A percentile compares a stretch with the other conserved stretches of the same genome.
phyloP scores from a whole-genome alignment of 1,284 basidiomycete genomes.

The Austroboletus niveus region DNA sequence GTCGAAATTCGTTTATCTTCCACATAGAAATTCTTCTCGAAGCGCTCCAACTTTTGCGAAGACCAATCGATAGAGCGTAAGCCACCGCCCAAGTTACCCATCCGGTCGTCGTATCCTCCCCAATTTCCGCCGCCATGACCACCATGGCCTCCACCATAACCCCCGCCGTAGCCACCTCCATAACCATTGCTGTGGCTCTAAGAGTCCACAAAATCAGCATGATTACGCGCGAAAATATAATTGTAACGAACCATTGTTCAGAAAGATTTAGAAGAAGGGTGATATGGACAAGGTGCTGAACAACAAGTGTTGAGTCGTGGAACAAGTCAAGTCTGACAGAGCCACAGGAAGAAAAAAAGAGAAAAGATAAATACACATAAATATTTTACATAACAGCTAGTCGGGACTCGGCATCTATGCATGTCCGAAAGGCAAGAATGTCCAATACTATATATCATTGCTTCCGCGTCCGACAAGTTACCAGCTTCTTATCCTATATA shows the following conservation, averaged over 20 bases:
- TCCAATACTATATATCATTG: too few species aligned
- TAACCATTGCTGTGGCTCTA: slow-evolving; percentile 40
- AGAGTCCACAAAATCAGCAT: slow-evolving; percentile 9
- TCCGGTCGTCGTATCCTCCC: slow-evolving; percentile 46
- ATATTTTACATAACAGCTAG: slow-evolving; percentile 13
- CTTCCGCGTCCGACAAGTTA: too few species aligned
- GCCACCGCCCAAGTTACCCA: slow-evolving; percentile 75
- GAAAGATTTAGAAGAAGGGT: slow-evolving; percentile 1
- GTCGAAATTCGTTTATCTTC: slow-evolving; percentile 86
- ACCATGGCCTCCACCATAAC: slow-evolving; percentile 32
- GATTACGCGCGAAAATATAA: background rate
- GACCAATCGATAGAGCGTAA: slow-evolving; percentile 88
- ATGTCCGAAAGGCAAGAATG: too few species aligned
- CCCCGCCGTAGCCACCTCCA: slow-evolving; percentile 33
- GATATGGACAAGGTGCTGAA: background rate
- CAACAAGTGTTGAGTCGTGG: slow-evolving; percentile 18
- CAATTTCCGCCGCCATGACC: slow-evolving; percentile 41
- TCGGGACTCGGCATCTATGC: too few species aligned
- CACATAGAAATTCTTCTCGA: slow-evolving; percentile 97
- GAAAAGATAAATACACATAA: slow-evolving; percentile 15
- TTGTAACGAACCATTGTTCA: slow-evolving; percentile 24
- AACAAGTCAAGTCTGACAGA: slow-evolving; percentile 10
- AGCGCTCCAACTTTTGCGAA: slow-evolving; percentile 69
- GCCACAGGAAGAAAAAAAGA: slow-evolving; percentile 17
- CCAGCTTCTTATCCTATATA: too few species aligned